Evolutionary conservation across 345 rosid genomes (phyloP).

Genomic region (Heritiera littoralis): DNA sequence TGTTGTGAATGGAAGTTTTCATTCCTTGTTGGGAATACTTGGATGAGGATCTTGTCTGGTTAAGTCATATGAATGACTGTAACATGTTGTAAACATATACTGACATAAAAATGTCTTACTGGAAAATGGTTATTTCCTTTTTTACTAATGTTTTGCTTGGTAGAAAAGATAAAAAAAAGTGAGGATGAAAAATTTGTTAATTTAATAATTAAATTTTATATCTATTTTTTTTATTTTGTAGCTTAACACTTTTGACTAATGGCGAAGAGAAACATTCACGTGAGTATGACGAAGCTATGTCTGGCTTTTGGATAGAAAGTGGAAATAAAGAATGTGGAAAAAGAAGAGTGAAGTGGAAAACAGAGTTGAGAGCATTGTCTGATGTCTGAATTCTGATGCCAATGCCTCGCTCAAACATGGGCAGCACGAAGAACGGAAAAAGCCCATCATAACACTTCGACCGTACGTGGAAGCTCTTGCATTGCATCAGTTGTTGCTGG

Average conservation of each 20-base stretch:
- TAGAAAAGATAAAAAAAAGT: too few relatives aligned
- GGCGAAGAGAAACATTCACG: constrained; percentile 28
- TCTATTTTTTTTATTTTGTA: too few relatives aligned
- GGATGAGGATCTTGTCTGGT: not conserved
- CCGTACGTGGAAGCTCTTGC: not conserved
- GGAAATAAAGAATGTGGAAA: not conserved
- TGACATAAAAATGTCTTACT: not conserved
- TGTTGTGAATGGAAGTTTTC: too few relatives aligned
- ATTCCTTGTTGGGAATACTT: not conserved
- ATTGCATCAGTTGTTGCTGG: too few relatives aligned
- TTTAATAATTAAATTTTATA: too few relatives aligned
- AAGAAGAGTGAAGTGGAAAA: not conserved
- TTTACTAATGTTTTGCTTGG: not conserved
- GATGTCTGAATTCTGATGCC: not conserved
- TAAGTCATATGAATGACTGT: too few relatives aligned
- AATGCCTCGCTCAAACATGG: not conserved
- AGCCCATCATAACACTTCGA: constrained; percentile 12
- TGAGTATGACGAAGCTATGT: constrained; percentile 23
- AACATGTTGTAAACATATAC: too few relatives aligned
- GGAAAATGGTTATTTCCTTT: not conserved
- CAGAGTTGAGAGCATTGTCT: not conserved
- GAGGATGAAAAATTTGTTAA: too few relatives aligned
- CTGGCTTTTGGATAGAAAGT: not conserved
- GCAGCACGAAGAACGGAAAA: not conserved
- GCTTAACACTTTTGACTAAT: too few relatives aligned